Percentiles rank a stretch among this genome's conserved stretches.
These are phyloP conservation scores for Leucocoprinus leucothites DNA, from an alignment of 768 basidiomycete genomes.

Conservation along the genomic window DNA sequence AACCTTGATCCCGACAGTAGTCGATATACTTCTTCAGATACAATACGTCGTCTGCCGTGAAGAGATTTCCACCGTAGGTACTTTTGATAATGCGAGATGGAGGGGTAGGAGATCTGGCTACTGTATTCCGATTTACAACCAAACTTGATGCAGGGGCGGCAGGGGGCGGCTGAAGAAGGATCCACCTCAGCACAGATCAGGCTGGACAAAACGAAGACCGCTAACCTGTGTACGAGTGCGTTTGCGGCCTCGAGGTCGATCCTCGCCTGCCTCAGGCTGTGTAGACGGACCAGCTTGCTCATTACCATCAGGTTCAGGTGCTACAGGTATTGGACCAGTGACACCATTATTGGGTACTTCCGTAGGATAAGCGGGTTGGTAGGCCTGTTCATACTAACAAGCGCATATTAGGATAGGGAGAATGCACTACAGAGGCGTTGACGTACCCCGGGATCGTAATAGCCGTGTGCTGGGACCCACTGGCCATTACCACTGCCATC, in stretches of 20 bases:
- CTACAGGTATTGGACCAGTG: slow-evolving; percentile 26
- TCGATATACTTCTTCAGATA: slow-evolving; percentile 89
- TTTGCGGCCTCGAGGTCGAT: slow-evolving; percentile 65
- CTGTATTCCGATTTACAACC: slow-evolving; percentile 64
- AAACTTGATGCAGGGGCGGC: slow-evolving; percentile 65
- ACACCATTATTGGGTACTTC: slow-evolving; percentile 11
- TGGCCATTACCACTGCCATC: slow-evolving; percentile 45
- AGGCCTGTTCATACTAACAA: slow-evolving; percentile 50
- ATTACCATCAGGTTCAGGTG: slow-evolving; percentile 19
- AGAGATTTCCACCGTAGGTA: slow-evolving; percentile 85
- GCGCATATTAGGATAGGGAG: neutral
- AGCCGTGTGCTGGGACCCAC: slow-evolving; percentile 46
- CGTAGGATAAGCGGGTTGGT: slow-evolving; percentile 24
- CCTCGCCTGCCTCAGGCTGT: slow-evolving; percentile 18
- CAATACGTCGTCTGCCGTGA: slow-evolving; percentile 78
- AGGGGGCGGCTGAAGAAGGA: slow-evolving; percentile 49
- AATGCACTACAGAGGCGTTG: neutral
- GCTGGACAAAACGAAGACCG: slow-evolving; percentile 6
- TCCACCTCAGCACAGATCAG: slow-evolving; percentile 3
- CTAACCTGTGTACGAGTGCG: slow-evolving; percentile 58
- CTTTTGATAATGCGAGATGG: slow-evolving; percentile 83
- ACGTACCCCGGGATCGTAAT: slow-evolving; percentile 57
- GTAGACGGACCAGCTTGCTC: slow-evolving; percentile 15
- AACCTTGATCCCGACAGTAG: slow-evolving; percentile 84
- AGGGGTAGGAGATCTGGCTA: slow-evolving; percentile 80